Evolutionary conservation across 2,329 filamentous ascomycete species (phyloP), one percentile per base, ranked within the genome.

Genomic region (Trichoderma asperellum): DNA sequence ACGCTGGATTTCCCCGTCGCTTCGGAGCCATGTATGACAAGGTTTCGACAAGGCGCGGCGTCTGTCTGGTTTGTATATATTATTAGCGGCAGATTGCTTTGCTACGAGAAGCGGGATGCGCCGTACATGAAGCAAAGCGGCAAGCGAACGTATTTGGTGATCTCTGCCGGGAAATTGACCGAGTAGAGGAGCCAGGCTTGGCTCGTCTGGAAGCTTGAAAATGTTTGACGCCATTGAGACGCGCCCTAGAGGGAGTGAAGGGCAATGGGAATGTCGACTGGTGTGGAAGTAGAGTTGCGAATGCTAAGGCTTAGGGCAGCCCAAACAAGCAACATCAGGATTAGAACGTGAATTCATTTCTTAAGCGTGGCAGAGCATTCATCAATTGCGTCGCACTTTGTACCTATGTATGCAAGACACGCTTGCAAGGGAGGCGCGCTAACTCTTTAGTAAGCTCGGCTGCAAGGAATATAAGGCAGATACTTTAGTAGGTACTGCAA

Each of bases 1-100:
- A 97, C 86, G 59, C 88, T 87, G 37, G 89, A 92, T 81, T 98
- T 98, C 52, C 94, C 95, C 0, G 94, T 97, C 2, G 93, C 91
- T 75, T 94, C 90, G 35, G 94, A 88, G 62, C 96, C 96, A 78
- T 98, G 90, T 60, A 96, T 80, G 27, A 97, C 89, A 12, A 97
- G 79, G 70, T 92, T 92, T 12, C 88, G 84, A 68, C 91, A 92
- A 68, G 88, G 90, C 35, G 92, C 90, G n/a, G 90, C 84, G 58
- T 82, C 79, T 27, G 89, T 87, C 88, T 92, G 18, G 43, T 57
- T 55, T 16, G 24, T 55, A 49, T n/a, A 18, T 27, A 53, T 16
- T 14, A 35, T 52, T 27, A 68, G 58, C 24, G 49, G 18, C 29
- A 16, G 16, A 11, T 53, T 11, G 43, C 27, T n/a, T 52, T 27